Evolutionary conservation across 148 eudicot species (phyloP).

Genomic region (Tetragonia tetragonoides): DNA sequence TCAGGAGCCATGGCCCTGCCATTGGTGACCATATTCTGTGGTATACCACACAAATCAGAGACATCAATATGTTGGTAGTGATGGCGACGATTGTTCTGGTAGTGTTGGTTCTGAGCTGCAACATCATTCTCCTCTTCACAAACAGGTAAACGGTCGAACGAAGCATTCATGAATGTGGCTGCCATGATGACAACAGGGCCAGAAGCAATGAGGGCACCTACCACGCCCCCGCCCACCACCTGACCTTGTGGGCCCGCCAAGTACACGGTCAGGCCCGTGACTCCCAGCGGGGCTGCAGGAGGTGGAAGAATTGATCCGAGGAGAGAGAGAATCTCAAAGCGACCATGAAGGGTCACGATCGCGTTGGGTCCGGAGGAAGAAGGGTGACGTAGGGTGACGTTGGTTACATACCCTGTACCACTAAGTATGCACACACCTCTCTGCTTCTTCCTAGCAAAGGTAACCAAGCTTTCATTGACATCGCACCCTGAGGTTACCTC

Average conservation of each 20-base stretch:
- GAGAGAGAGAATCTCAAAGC: slow-evolving; percentile 71
- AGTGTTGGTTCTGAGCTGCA: slow-evolving; percentile 29
- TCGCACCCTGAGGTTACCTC: slow-evolving; percentile 71
- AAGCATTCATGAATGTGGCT: slow-evolving; percentile 66
- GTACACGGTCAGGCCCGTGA: slow-evolving; percentile 59
- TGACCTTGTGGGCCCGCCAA: slow-evolving; percentile 74
- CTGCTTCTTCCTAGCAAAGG: slow-evolving; percentile 63
- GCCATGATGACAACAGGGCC: slow-evolving; percentile 77
- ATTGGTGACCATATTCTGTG: slow-evolving; percentile 43
- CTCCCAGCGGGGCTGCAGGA: slow-evolving; percentile 61
- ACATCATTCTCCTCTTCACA: slow-evolving; percentile 40
- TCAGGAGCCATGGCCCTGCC: slow-evolving; percentile 45
- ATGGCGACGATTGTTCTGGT: slow-evolving; percentile 40
- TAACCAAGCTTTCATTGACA: slow-evolving; percentile 50
- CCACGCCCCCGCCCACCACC: slow-evolving; percentile 71
- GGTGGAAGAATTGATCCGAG: slow-evolving; percentile 67
- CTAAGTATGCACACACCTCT: slow-evolving; percentile 61
- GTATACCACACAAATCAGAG: slow-evolving; percentile 44
- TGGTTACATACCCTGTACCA: slow-evolving; percentile 66
- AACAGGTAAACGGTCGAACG: slow-evolving; percentile 64
- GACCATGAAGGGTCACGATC: slow-evolving; percentile 64
- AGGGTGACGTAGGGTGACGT: slow-evolving; percentile 66
- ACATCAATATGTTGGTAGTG: slow-evolving; percentile 41
- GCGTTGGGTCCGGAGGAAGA: slow-evolving; percentile 47
- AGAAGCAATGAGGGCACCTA: slow-evolving; percentile 64